Evolutionary conservation across 768 basidiomycete genomes (phyloP).

Genomic region (Calocera cornea): DNA sequence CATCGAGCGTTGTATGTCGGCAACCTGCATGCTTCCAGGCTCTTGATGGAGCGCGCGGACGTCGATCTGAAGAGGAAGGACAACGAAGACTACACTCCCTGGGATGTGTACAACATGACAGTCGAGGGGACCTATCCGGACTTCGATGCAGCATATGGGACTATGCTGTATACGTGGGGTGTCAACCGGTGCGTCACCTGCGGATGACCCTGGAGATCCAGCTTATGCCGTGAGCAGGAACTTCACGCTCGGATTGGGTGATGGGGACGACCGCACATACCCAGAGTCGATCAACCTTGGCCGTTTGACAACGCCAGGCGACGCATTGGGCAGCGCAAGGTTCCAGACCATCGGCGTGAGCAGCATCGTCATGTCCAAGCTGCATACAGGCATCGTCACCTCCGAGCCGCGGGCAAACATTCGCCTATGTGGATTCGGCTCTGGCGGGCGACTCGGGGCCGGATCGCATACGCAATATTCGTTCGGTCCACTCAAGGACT

Average conservation of each 20-base stretch:
- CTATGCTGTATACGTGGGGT: slow-evolving; percentile 68
- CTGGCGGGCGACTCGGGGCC: slow-evolving; percentile 67
- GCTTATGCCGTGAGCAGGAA: slow-evolving; percentile 37
- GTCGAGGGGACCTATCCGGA: slow-evolving; percentile 56
- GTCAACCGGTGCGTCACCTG: slow-evolving; percentile 42
- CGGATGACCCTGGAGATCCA: not conserved
- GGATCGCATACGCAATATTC: slow-evolving; percentile 66
- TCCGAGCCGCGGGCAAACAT: slow-evolving; percentile 60
- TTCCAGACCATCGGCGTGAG: slow-evolving; percentile 52
- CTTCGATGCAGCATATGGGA: slow-evolving; percentile 24
- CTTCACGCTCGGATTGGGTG: slow-evolving; percentile 73
- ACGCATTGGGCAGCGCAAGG: slow-evolving; percentile 28
- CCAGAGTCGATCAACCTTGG: slow-evolving; percentile 62
- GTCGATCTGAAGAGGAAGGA: slow-evolving; percentile 65
- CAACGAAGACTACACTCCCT: slow-evolving; percentile 76
- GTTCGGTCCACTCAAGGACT: slow-evolving; percentile 45
- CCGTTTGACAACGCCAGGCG: slow-evolving; percentile 8
- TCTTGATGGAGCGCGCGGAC: slow-evolving; percentile 63
- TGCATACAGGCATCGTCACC: slow-evolving; percentile 77
- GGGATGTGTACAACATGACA: slow-evolving; percentile 87
- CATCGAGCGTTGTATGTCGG: slow-evolving; percentile 76
- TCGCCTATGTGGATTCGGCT: slow-evolving; percentile 78
- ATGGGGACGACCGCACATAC: slow-evolving; percentile 58
- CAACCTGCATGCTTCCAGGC: slow-evolving; percentile 53
- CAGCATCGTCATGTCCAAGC: slow-evolving; percentile 65